Base-by-base conservation (phyloP, 2,329 filamentous ascomycete species). In the Pseudopyrenochaeta lycopersici region DNA sequence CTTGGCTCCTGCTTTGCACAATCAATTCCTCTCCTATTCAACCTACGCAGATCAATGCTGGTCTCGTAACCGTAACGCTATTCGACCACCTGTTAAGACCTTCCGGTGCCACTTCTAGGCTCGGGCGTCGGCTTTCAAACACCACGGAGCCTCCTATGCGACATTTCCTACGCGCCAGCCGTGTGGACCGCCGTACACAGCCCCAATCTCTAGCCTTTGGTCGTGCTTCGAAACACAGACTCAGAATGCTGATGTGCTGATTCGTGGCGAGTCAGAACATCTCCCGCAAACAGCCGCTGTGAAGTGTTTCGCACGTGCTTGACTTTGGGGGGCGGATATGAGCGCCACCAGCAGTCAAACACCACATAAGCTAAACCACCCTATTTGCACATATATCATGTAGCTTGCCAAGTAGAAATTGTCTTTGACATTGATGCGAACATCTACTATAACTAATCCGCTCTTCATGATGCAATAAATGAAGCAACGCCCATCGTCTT, bases 391-490 rank as follows among this genome's bases (percentile, higher is more conserved):
- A 9, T 9, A 9, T 27, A 27, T 35, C 32, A 11, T n/a, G 14
- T 2, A 17, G 18, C 10, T 46, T 36, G 7, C 6, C 32, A 12
- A 49, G 56, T n/a, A 31, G 15, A 30, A 21, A 32, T 52, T 47
- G 38, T 49, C 46, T 57, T n/a, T 66, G 47, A 46, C 56, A 63
- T 67, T 67, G 56, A 65, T 66, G 65, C 54, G 50, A 54, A 52
- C 47, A 59, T 66, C 58, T 63, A 63, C 54, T 55, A 50, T 52
- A 21, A 61, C 52, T 59, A 41, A 47, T 54, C 49, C 52, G 51
- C 63, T 63, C 58, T 42, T 61, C 62, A 65, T 68, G 68, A 72
- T 71, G 68, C 69, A 71, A 64, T 63, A 62, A 44, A 52, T 62
- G 56, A 64, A 61, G 43, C 58, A 68, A 67, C 68, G 64, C 63